Evolutionary conservation across 1,139 yeast genomes (phyloP).

Genomic region (Geotrichum fermentans): DNA sequence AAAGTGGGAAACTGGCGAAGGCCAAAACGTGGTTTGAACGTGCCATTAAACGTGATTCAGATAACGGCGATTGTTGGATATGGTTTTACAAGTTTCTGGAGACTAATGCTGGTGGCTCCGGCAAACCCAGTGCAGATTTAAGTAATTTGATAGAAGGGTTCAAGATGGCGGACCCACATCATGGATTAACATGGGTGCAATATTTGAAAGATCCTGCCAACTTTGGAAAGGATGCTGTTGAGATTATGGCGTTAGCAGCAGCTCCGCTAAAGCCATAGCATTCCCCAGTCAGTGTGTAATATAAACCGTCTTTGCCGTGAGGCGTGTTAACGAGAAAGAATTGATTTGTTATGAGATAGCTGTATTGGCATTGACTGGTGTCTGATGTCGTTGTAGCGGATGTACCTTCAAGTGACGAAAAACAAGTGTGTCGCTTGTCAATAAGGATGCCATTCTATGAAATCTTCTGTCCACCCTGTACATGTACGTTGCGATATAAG

Average conservation of each 20-base stretch:
- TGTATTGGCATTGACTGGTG: too few species aligned
- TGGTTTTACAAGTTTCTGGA: conserved; percentile 52
- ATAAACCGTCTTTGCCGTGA: too few species aligned
- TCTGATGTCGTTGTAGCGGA: too few species aligned
- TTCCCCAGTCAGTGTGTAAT: too few species aligned
- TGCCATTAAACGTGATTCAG: conserved; percentile 51
- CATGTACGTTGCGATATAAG: not conserved
- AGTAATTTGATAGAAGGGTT: conserved; percentile 22
- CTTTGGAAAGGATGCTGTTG: conserved; percentile 39
- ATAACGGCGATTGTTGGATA: conserved; percentile 74
- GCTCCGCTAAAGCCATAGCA: not conserved
- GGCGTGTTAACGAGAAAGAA: too few species aligned
- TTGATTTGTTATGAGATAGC: too few species aligned
- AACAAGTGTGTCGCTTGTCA: too few species aligned
- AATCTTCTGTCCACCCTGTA: too few species aligned
- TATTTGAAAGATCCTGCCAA: conserved; percentile 45
- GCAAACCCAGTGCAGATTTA: conserved; percentile 3
- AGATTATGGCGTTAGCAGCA: conserved; percentile 35
- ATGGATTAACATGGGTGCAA: conserved; percentile 56
- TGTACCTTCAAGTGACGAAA: too few species aligned
- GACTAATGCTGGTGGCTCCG: conserved; percentile 17
- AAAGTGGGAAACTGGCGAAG: conserved; percentile 57
- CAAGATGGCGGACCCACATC: conserved; percentile 47
- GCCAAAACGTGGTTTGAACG: conserved; percentile 76
- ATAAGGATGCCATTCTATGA: too few species aligned